Evolutionary conservation across 2,329 filamentous ascomycete species (phyloP), one percentile per base, ranked within the genome.

Genomic region (Hortaea werneckii): DNA sequence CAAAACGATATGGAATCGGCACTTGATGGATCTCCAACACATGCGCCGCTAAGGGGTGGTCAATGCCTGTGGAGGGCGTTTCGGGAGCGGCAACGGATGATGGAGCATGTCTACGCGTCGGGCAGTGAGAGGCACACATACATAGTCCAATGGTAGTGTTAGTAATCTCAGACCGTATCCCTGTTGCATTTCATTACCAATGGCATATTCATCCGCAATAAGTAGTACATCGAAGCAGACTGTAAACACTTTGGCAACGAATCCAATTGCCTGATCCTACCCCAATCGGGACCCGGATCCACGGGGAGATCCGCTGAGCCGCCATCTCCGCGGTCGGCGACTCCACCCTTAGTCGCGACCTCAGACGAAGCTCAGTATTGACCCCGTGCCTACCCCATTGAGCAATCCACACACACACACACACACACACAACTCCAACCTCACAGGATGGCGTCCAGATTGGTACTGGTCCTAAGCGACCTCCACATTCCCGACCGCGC

Each of bases 401-500:
- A 35, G 32, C 37, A 35, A 35, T 35, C 37, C 37, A 13, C 37
- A n/a, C 10, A 10, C 13, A 39, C 37, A 13, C 37, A n/a, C 10
- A 10, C 13, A 39, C 37, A 9, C 4, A 35, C 32, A 9, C 32
- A 35, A n/a, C 32, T 35, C 9, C n/a, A 35, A n/a, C 32, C n/a
- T 9, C 8, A 2, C 32, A 49, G 63, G 44, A 83, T 80, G 74
- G 87, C 90, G 73, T 87, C 87, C 54, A 87, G 90, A 69, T 77
- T 95, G 56, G 88, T 94, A 63, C 79, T 95, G 64, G 87, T 92
- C 63, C 87, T 95, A 58, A 87, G 87, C 66, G 88, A 95, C 72
- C 79, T 95, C 45, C 88, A 94, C 72, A 94, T 95, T 69, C 88
- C 88, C 59, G 88, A 95, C 68, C 78, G 88, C 65, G 88, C 87